Base-by-base conservation (phyloP, 73 alveolate species). In the Paramecium sexaurelia region DNA sequence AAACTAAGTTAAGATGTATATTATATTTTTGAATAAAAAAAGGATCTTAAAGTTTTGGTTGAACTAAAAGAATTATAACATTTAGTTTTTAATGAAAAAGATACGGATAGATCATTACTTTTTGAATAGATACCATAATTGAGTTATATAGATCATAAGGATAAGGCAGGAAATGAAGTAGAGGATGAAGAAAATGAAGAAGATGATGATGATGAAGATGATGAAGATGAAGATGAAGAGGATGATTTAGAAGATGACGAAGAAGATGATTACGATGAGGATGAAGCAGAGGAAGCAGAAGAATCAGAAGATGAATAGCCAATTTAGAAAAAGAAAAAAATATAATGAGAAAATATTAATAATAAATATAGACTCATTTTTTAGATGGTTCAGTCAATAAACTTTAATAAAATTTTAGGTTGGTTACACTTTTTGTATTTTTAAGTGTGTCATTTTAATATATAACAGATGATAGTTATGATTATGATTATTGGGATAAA, bases 301-400 rank as follows among this genome's bases (percentile, higher is more conserved):
- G 86, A 71, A 71, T 32, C 55, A 5, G 86, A 71, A 27, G 51
- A 35, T 35, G 86, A 51, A 51, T 51, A 51, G 33, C 33, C 67
- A 51, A 29, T 51, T 51, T 51, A 51, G 33, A 51, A 51, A 51
- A 51, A 51, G 67, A 51, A 51, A 5, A 51, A 51, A 51, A 5
- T 61, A 8, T 61, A 45, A 61, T 61, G 83, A 61, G 83, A 61
- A 51, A 51, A 51, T 61, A 29, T 32, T 61, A 61, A 29, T 26
- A 61, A 1, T 61, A 29, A 61, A 61, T 61, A 61, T 29, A 61
- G 67, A 51, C 67, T 61, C 83, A 61, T 61, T 61, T 61, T 61
- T 61, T 61, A 61, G 83, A 61, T 61, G 90, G 90, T 78, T 78
- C 90, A 29, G 90, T 78, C 32, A 41, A 43, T 41, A 78, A 39